Conservation (phyloP, 176 grass and related monocot genomes). For the Alloteropsis semialata region DNA sequence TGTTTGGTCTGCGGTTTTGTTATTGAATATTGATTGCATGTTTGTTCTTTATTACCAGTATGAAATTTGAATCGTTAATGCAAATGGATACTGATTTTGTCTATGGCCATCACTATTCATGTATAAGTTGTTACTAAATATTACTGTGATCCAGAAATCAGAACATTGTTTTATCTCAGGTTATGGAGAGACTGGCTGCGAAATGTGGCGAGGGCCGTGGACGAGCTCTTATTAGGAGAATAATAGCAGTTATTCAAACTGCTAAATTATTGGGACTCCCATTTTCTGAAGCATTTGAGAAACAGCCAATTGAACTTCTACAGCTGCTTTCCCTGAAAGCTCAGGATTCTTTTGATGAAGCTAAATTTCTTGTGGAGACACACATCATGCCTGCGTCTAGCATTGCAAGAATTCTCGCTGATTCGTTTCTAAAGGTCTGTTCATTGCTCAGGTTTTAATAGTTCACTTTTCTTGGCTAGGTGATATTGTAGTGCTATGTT, state of each 20-base stretch:
- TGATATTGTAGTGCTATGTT: slow-evolving; percentile 16
- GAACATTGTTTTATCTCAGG: slow-evolving; percentile 44
- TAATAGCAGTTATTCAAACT: slow-evolving; percentile 71
- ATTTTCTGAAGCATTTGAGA: slow-evolving; percentile 90
- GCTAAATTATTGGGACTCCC: slow-evolving; percentile 73
- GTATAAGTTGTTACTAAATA: slow-evolving; percentile 1
- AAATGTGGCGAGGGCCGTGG: slow-evolving; percentile 81
- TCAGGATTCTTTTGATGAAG: slow-evolving; percentile 87
- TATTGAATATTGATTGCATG: neutral
- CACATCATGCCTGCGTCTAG: slow-evolving; percentile 72
- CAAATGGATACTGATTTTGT: slow-evolving; percentile 16
- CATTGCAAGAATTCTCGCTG: slow-evolving; percentile 80
- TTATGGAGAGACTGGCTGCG: slow-evolving; percentile 69
- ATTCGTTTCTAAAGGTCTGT: slow-evolving; percentile 87
- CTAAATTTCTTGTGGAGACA: slow-evolving; percentile 83
- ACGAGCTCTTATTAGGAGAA: slow-evolving; percentile 77
- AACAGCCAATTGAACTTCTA: slow-evolving; percentile 83
- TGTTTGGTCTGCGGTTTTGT: neutral
- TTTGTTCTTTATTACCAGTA: neutral
- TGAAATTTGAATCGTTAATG: neutral
- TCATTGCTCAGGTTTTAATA: slow-evolving; percentile 28
- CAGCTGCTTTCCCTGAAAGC: slow-evolving; percentile 95
- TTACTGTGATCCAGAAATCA: slow-evolving; percentile 11
- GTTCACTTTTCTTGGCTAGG: slow-evolving; percentile 8
- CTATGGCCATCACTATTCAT: neutral